Evolutionary conservation across 163 green algal species (phyloP), one percentile per base, ranked within the genome.

Genomic region (Scenedesmus sp.): DNA sequence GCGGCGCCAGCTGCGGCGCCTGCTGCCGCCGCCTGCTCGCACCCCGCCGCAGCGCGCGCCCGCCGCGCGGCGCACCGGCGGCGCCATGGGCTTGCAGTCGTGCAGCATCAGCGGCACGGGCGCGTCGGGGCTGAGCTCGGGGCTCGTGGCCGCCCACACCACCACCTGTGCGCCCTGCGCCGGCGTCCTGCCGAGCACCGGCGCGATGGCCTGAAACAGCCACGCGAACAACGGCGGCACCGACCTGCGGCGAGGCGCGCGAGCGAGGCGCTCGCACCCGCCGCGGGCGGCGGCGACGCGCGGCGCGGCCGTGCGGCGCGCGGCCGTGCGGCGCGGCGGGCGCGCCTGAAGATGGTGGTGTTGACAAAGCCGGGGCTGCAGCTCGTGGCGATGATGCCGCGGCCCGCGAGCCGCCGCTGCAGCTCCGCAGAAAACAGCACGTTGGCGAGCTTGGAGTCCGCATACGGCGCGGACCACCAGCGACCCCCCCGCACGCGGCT

Each of bases 381-480:
- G 63, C 33, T 36, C 26, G 62, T 48, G 3, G 72, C 72, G 10
- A 80, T 22, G n/a, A 80, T 72, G 22, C 60, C 60, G 14, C 34
- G 51, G 29, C n/a, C 44, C 60, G 29, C 28, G 39, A 36, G 72
- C n/a, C 86, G 77, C 33, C 83, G 80, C 74, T 87, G 72, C 53
- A 94, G 74, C 83, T 92, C 87, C 3, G 81, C 72, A 1, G 87
- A 90, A 62, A 89, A 85, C 18, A 91, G 60, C 33, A 91, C 77
- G 50, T 94, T 94, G 67, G 76, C 83, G 48, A 94, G 83, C 86
- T 94, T 94, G 81, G 69, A 87, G 20, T 83, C 65, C 7, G 81
- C 79, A 47, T 94, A 94, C 29, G 87, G 72, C 4, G 28, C 44
- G 24, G 84, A 93, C 87, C 24, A 56, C 14, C 0, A 33, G 26